Base-by-base conservation (phyloP, 805 yeast genomes). In the Candida verbasci region DNA sequence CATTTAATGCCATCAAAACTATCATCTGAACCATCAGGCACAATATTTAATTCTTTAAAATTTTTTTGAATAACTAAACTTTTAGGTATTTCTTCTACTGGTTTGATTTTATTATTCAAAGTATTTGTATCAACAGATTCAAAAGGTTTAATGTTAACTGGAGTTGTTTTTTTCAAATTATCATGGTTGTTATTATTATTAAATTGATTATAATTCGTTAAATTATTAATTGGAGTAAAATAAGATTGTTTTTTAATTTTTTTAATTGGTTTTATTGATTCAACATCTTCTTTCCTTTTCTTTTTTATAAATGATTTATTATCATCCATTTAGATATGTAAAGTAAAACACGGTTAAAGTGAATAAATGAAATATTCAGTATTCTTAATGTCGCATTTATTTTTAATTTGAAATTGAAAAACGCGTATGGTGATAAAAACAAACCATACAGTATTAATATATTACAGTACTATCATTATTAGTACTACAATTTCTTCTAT, bases 1-100 rank as follows among this genome's bases (percentile, higher is more conserved):
- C 76, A 70, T 31, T 64, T 50, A 22, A 67, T 54, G 1, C 72
- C 71, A 29, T 67, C 72, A 41, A 62, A 65, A 38, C 68, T 63
- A 34, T 67, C 72, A 37, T 67, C 72, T 0, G 71, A 64, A 38
- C 66, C 58, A 36, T 61, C 68, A 17, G 47, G 52, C 14, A 56
- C 21, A 3, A 35, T 12, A 11, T 16, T 27, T 9, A 20, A 11
- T 14, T 17, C 23, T 20, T 24, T 25, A 3, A 6, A 3, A 10
- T 24, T 23, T n/a, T 18, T 25, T 9, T 17, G 7, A n/a, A 25
- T 9, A 6, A 6, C 9, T 9, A 9, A 20, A 17, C 14, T 30
- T 8, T 23, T 14, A 9, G 27, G 18, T 10, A 27, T 24, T 18
- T 38, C 26, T 6, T 24, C 24, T 1, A 34, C 34, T 7, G 43